Evolutionary conservation across 2,329 filamentous ascomycete genomes (phyloP).

Genomic region (Paecilomyces fulvus): DNA sequence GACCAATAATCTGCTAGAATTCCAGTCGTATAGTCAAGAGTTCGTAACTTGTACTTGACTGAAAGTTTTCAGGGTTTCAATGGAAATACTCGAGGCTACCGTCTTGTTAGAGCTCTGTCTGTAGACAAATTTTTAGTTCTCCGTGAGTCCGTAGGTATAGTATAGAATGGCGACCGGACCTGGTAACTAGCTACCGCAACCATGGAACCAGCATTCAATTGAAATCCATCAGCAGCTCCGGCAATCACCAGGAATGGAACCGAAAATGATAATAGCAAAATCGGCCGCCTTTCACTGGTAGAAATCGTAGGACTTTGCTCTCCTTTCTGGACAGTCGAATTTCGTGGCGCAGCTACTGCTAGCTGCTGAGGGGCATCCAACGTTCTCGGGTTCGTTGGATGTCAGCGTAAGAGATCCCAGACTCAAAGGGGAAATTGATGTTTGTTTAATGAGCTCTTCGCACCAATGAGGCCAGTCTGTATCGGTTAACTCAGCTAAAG

Average conservation of each 20-base stretch:
- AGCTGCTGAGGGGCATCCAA: not conserved
- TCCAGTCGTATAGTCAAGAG: not conserved
- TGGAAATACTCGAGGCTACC: not conserved
- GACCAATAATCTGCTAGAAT: not conserved
- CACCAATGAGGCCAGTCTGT: not conserved
- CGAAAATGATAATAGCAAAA: not conserved
- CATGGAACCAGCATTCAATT: not conserved
- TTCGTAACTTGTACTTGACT: not conserved
- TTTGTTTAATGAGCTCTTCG: not conserved
- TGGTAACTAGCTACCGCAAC: not conserved
- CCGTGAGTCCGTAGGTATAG: too few species aligned
- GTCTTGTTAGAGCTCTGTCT: not conserved
- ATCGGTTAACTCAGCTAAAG: not conserved
- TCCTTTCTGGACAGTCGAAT: not conserved
- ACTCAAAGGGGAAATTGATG: not conserved
- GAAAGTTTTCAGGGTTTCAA: not conserved
- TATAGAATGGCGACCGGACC: not conserved
- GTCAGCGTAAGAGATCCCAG: not conserved
- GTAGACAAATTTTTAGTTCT: not conserved
- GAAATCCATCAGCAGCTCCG: not conserved
- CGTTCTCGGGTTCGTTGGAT: not conserved
- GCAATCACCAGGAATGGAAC: not conserved
- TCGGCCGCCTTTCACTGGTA: not conserved
- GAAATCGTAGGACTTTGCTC: not conserved
- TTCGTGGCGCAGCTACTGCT: not conserved